These are phyloP conservation scores for Nakazawaea populi DNA, from an alignment of 805 yeast genomes.

Conservation along the genomic window DNA sequence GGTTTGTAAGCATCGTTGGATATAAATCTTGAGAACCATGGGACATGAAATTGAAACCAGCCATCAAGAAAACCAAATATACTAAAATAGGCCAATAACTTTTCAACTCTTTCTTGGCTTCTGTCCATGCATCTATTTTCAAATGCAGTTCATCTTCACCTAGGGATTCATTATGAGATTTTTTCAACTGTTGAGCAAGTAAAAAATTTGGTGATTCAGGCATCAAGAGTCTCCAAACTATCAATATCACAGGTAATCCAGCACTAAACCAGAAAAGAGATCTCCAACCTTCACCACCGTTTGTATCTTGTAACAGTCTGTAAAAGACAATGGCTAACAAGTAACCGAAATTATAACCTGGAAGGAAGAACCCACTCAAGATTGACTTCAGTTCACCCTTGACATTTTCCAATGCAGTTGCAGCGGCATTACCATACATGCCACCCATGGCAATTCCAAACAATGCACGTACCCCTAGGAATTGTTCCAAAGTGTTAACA, in stretches of 20 bases:
- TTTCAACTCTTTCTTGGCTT: slow-evolving; percentile 31
- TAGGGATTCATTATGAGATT: slow-evolving; percentile 15
- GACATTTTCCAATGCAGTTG: slow-evolving; percentile 37
- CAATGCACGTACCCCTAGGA: slow-evolving; percentile 47
- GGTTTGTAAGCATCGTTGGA: slow-evolving; percentile 56
- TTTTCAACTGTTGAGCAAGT: slow-evolving; percentile 23
- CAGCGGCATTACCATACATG: slow-evolving; percentile 35
- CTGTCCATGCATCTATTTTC: slow-evolving; percentile 12
- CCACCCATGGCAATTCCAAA: slow-evolving; percentile 52
- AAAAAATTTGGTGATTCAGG: slow-evolving; percentile 57
- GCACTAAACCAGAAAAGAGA: slow-evolving; percentile 70
- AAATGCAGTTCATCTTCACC: slow-evolving; percentile 11
- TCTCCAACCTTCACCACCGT: slow-evolving; percentile 53
- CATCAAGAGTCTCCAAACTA: slow-evolving; percentile 48
- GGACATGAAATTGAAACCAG: slow-evolving; percentile 66
- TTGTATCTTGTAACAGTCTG: slow-evolving; percentile 44
- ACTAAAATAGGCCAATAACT: slow-evolving; percentile 56
- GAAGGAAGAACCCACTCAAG: slow-evolving; percentile 57
- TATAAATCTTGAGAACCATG: slow-evolving; percentile 74
- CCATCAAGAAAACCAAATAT: slow-evolving; percentile 55
- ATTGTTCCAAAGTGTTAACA: slow-evolving; percentile 39
- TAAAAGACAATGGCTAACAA: slow-evolving; percentile 48
- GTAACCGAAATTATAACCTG: slow-evolving; percentile 62
- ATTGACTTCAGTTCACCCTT: slow-evolving; percentile 40
- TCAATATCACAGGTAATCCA: slow-evolving; percentile 56